phyloP scores from a whole-genome alignment of 2,329 filamentous ascomycete species.

The Fusarium sp. region DNA sequence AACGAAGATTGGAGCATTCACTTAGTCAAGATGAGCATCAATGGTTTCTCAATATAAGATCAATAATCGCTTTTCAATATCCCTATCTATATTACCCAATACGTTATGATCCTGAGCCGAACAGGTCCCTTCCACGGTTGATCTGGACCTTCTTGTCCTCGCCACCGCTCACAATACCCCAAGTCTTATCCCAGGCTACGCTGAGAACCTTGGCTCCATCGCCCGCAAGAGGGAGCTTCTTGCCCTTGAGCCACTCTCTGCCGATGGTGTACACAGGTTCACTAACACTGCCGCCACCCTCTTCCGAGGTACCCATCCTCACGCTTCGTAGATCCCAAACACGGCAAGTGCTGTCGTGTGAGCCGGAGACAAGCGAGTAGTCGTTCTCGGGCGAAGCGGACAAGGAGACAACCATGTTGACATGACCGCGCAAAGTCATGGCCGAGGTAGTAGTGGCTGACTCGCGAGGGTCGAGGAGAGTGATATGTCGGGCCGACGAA shows the following conservation, averaged over 20 bases:
- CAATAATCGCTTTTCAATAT: conserved; percentile 26
- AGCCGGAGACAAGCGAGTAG: conserved; percentile 88
- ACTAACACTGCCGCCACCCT: conserved; percentile 73
- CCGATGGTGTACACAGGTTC: conserved; percentile 81
- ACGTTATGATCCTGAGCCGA: conserved; percentile 54
- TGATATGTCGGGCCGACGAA: conserved; percentile 87
- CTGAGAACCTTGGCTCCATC: conserved; percentile 92
- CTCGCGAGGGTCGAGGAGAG: conserved; percentile 89
- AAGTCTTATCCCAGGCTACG: conserved; percentile 84
- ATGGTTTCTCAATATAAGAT: conserved; percentile 24
- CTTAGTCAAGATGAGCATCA: neutral
- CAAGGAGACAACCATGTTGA: conserved; percentile 73
- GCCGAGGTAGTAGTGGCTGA: conserved; percentile 80
- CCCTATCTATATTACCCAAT: conserved; percentile 15
- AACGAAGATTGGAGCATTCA: neutral
- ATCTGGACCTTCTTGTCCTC: conserved; percentile 97
- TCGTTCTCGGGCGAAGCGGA: conserved; percentile 70
- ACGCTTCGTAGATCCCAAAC: conserved; percentile 91
- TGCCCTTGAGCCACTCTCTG: conserved; percentile 75
- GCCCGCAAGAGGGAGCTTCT: conserved; percentile 74
- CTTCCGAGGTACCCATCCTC: conserved; percentile 67
- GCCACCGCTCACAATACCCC: conserved; percentile 90
- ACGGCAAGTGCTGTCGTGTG: conserved; percentile 90
- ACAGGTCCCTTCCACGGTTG: conserved; percentile 73
- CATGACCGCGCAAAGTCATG: conserved; percentile 92